These are phyloP conservation scores for Flaveria floridana DNA, from an alignment of 140 eudicot genomes.

Conservation along the genomic window DNA sequence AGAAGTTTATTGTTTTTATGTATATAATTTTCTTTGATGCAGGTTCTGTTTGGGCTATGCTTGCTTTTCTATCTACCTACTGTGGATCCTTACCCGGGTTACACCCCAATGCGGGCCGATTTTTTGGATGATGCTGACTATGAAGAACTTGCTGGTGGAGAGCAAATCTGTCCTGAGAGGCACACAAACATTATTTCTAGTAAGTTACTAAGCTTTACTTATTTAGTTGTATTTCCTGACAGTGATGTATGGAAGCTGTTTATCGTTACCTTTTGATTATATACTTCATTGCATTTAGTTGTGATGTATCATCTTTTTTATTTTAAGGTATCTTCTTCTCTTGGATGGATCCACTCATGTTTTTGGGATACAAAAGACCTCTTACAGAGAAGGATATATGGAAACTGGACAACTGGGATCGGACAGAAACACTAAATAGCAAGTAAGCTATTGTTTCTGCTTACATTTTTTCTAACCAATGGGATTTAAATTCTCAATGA, in stretches of 20 bases:
- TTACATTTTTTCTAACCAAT: background rate
- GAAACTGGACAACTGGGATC: constrained; percentile 89
- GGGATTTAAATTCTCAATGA: background rate
- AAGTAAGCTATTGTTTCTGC: constrained; percentile 39
- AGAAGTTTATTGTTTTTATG: background rate
- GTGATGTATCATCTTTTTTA: constrained; percentile 9
- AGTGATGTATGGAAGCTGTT: constrained; percentile 1
- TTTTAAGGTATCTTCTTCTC: constrained; percentile 58
- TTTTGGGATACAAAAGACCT: constrained; percentile 76
- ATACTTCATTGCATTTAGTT: constrained; percentile 10
- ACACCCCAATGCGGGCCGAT: constrained; percentile 48
- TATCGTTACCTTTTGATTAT: constrained; percentile 4
- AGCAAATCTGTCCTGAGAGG: constrained; percentile 86
- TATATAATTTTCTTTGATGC: constrained; percentile 17
- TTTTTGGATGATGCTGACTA: constrained; percentile 44
- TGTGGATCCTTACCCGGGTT: constrained; percentile 71
- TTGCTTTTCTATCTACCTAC: constrained; percentile 52
- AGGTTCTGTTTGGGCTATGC: constrained; percentile 63
- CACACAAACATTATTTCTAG: constrained; percentile 78
- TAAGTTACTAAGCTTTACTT: constrained; percentile 38
- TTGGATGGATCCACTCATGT: constrained; percentile 91
- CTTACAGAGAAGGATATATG: constrained; percentile 90
- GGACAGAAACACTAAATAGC: constrained; percentile 66
- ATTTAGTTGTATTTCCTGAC: background rate
- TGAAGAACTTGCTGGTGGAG: constrained; percentile 66